Evolutionary conservation across 2,329 filamentous ascomycete genomes (phyloP), one percentile per base, ranked within the genome.

Genomic region (Neocatenulostroma microsporum): DNA sequence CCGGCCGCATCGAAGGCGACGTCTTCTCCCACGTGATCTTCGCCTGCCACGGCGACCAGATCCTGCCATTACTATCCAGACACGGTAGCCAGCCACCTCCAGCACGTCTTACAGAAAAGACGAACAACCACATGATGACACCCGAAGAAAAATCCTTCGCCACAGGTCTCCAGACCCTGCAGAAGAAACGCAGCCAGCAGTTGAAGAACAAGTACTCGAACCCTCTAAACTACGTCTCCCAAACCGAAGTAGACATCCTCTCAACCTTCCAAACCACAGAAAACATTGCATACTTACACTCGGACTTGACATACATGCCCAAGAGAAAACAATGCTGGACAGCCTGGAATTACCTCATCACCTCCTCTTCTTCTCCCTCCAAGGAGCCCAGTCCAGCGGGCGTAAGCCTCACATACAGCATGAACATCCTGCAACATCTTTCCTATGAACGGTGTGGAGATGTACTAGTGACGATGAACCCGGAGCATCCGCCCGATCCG

Each of bases 391-490:
- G 50, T 37, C 54, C 47, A 3, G 50, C 54, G 6, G 56, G 50
- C 24, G 58, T 61, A 8, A 56, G 49, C 14, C 60, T 93, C 39
- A 91, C 84, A 1, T 91, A 91, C 64, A 84, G 85, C 66, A 86
- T 93, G 81, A 93, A 93, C 49, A 76, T 79, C 17, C 66, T 93
- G 2, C 86, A 93, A 55, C 76, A 84, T 50, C 78, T 91, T 32
- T 76, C 83, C 1, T 63, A 67, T 25, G 60, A 69, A 1, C 67
- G 70, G 1, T 88, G 81, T 42, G 82, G 82, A 19, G 68, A 82
- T 30, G 76, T 93, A 1, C 73, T 91, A 11, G 82, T 93, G 8
- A 93, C 86, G 0, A 66, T 93, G 37, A 93, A 94, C 54, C 84
- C 86, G 0, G 68, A 82, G 3, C 73, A 75, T 34, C 72, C 76